Percentiles rank a stretch among this genome's conserved stretches.
phyloP scores from a whole-genome alignment of 192 early-diverging fungal genomes.

The Jimgerdemannia lactiflua region DNA sequence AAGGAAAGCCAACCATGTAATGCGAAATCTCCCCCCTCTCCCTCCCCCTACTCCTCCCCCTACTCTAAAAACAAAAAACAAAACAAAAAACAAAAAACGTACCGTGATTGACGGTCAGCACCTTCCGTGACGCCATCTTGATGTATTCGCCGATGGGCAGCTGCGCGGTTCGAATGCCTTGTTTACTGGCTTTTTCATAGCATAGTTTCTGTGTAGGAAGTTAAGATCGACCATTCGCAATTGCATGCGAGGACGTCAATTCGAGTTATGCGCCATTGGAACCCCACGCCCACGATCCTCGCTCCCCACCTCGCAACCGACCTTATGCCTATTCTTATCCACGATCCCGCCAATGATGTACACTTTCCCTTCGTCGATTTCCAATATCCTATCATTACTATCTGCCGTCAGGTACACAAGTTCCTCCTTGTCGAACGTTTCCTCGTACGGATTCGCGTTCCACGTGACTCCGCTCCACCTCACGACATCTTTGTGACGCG shows the following conservation, averaged over 20 bases:
- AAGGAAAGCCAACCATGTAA: constrained; percentile 14
- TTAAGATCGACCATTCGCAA: too few species aligned
- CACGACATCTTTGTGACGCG: constrained; percentile 34
- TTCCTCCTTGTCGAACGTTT: constrained; percentile 50
- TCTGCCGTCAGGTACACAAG: constrained; percentile 93
- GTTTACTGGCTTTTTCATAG: constrained; percentile 70
- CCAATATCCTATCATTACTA: constrained; percentile 63
- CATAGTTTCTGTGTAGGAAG: constrained; percentile 52
- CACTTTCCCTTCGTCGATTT: constrained; percentile 68
- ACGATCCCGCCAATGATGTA: constrained; percentile 97
- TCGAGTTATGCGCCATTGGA: too few species aligned
- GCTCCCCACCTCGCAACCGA: background rate
- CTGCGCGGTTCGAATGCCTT: constrained; percentile 70
- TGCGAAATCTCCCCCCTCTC: constrained; percentile 4
- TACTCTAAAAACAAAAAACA: background rate
- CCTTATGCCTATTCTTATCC: constrained; percentile 88
- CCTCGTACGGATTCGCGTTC: constrained; percentile 12
- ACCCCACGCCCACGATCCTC: constrained; percentile 2
- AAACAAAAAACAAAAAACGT: constrained; percentile 7
- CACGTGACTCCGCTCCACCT: constrained; percentile 51
- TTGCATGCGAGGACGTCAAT: too few species aligned
- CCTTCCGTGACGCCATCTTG: constrained; percentile 72
- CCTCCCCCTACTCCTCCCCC: background rate
- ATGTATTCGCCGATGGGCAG: constrained; percentile 89
- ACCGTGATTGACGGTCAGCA: constrained; percentile 94